Percentiles rank a stretch among this genome's conserved stretches.
phyloP scores from a whole-genome alignment of 78 protist genomes.

The Diacronema lutheri region DNA sequence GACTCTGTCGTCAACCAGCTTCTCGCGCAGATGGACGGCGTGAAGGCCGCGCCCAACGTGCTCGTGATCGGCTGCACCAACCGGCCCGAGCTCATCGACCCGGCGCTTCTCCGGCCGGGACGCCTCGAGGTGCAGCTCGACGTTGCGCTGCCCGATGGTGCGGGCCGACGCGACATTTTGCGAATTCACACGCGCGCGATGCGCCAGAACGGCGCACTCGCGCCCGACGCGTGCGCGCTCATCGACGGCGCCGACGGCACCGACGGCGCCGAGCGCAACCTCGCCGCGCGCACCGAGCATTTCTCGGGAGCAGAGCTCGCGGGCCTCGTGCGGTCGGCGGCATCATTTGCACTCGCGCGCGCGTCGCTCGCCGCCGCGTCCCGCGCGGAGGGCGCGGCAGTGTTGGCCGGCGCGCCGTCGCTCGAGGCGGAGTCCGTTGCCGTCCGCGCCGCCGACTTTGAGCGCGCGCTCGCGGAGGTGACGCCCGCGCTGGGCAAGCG shows the following conservation, averaged over 20 bases:
- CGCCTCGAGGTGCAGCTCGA: constrained; percentile 29
- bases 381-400: too few species aligned
- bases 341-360: neutral
- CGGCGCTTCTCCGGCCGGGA: constrained; percentile 14
- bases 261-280: neutral
- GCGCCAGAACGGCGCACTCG: neutral
- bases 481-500: neutral
- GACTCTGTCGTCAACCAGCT: constrained; percentile 53
- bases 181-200: constrained; percentile 43
- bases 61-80: neutral
- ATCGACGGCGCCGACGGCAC: neutral
- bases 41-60: neutral
- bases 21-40: constrained; percentile 12
- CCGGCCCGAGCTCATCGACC: constrained; percentile 2
- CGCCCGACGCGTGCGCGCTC: neutral
- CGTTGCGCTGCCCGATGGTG: constrained; percentile 27
- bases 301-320: constrained; percentile 8
- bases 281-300: neutral
- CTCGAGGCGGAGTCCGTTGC: neutral
- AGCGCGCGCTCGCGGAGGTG: neutral
- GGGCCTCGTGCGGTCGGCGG: constrained; percentile 17
- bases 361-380: neutral
- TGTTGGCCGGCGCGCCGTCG: neutral
- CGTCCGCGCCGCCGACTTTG: neutral
- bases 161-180: constrained; percentile 36